Evolutionary conservation across 2,329 filamentous ascomycete genomes (phyloP).

Genomic region (Mycosphaerella sp.): DNA sequence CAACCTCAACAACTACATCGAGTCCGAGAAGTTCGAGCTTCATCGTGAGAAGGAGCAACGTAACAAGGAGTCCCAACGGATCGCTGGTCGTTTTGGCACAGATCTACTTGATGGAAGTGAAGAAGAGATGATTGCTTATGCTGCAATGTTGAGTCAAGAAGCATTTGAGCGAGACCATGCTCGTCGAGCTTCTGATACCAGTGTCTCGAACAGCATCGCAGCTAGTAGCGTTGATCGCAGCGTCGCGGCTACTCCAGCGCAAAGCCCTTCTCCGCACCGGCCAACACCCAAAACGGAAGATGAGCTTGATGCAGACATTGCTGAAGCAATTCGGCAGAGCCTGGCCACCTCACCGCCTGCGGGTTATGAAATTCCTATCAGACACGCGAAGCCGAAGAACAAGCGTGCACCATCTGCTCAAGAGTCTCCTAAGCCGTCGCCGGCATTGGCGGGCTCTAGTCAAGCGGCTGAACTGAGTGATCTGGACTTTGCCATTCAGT

Average conservation of each 20-base stretch:
- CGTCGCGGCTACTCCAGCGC: constrained; percentile 25
- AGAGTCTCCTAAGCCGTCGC: constrained; percentile 22
- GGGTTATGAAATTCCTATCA: constrained; percentile 42
- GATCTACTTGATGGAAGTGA: constrained; percentile 59
- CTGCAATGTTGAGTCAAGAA: constrained; percentile 57
- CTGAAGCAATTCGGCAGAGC: constrained; percentile 55
- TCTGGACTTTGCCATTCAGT: constrained; percentile 55
- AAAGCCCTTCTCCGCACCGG: constrained; percentile 20
- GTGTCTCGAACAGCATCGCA: constrained; percentile 34
- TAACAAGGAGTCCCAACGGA: constrained; percentile 59
- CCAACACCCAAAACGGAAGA: constrained; percentile 38
- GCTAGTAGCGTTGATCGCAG: constrained; percentile 35
- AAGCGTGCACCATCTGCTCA: constrained; percentile 29
- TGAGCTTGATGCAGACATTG: constrained; percentile 52
- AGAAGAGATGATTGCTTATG: constrained; percentile 58
- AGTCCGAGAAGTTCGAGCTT: constrained; percentile 75
- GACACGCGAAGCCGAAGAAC: constrained; percentile 36
- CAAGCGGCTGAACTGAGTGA: constrained; percentile 48
- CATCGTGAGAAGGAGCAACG: constrained; percentile 63
- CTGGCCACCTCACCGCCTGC: constrained; percentile 28
- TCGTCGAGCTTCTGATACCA: constrained; percentile 42
- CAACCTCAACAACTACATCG: constrained; percentile 73
- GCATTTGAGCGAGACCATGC: constrained; percentile 45
- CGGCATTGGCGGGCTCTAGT: constrained; percentile 34
- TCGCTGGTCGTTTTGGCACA: constrained; percentile 77